phyloP scores from a whole-genome alignment of 345 rosid species.

The Physaria fendleri region DNA sequence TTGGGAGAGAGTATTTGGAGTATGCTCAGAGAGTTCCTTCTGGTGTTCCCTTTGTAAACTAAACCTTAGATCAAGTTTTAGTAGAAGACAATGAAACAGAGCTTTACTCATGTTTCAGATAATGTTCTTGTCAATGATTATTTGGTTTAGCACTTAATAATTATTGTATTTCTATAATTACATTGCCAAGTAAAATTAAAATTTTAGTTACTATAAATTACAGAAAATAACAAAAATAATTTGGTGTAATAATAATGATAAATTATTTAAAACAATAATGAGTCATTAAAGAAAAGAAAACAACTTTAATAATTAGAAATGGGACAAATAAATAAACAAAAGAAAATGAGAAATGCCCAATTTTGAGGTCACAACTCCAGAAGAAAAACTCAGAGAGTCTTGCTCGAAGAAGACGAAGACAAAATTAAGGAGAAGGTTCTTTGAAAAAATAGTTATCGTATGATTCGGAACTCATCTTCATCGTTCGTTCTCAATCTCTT shows the following conservation, averaged over 20 bases:
- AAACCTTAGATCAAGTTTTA: conserved; percentile 1
- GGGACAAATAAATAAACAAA: background rate
- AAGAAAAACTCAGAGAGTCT: conserved; percentile 19
- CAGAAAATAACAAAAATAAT: background rate
- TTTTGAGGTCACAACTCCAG: conserved; percentile 29
- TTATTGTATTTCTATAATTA: no score
- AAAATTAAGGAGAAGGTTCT: no score
- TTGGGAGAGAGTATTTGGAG: conserved; percentile 46
- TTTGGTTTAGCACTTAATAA: no score
- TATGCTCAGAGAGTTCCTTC: conserved; percentile 50
- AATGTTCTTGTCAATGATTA: no score
- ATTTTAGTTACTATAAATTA: background rate
- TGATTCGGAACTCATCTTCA: conserved; percentile 1
- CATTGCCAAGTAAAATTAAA: background rate
- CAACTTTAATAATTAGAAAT: conserved; percentile 19
- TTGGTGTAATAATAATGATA: background rate
- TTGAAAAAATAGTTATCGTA: no score
- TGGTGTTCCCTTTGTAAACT: conserved; percentile 65
- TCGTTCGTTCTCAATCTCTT: conserved; percentile 6
- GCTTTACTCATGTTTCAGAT: no score
- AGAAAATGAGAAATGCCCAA: conserved; percentile 25
- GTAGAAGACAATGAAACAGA: no score
- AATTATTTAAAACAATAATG: conserved; percentile 13
- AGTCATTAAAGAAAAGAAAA: conserved; percentile 15
- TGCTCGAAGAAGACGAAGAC: conserved; percentile 23